Base-by-base conservation (phyloP, 1,284 basidiomycete genomes). In the Microbotryomycetes sp. region DNA sequence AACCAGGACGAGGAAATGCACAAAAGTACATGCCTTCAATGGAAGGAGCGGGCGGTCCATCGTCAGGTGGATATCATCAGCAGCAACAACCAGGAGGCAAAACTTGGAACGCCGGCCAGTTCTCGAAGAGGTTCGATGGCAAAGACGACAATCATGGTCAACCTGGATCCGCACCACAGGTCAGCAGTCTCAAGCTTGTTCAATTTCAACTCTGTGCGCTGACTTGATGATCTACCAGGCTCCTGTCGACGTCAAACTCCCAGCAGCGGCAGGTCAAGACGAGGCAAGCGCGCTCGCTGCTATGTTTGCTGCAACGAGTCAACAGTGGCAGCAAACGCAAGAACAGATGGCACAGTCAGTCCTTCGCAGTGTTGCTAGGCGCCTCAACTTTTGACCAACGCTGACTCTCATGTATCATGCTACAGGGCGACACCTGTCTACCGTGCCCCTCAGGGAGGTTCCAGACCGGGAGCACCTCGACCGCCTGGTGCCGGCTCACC, bases 271-370 rank as follows among this genome's bases (percentile, higher is more conserved):
- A 1, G 66, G 66, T 9, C 80, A 82, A 49, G 89, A 91, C 66
- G 89, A 92, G 74, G 86, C 84, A 23, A 86, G 85, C 9, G 87
- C 87, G n/a, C 88, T 96, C 81, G 89, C 88, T 15, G 92, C 92
- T 71, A 94, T 96, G 92, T 94, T 96, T 75, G 86, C 89, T 76
- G 87, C 87, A 51, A 87, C 90, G 75, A 85, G 85, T 36, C 86
- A 88, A 67, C 89, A 92, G 78, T 96, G 92, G 92, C 87, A 93
- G 79, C 88, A 92, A 81, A 87, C 91, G 72, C 91, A 94, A 80
- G 89, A 93, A 81, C 88, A 91, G 80, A 94, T 96, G 92, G 87
- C 89, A 74, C 87, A 90, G 90, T 92, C 81, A 79, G 89, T 91
- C 78, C n/a, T n/a, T n/a, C n/a, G 83, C 36, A 19, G 12, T 42